Evolutionary conservation across 2,329 filamentous ascomycete species (phyloP).

Genomic region (Paracoccidioides lutzii): DNA sequence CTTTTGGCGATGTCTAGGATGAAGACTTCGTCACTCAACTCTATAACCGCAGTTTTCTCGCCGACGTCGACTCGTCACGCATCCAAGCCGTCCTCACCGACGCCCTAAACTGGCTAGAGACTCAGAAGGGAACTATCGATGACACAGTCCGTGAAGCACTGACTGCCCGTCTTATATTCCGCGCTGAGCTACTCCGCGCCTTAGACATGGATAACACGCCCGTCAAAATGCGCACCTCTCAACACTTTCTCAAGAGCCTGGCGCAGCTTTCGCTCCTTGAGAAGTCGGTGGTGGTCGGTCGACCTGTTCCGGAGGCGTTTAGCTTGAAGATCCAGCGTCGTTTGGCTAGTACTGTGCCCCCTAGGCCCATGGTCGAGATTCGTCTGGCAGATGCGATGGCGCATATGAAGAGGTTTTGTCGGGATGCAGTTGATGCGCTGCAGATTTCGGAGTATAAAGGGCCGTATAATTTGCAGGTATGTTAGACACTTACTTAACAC

Average conservation of each 20-base stretch:
- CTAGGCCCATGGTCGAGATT: conserved; percentile 72
- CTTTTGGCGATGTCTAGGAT: conserved; percentile 44
- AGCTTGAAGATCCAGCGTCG: conserved; percentile 83
- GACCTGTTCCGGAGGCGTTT: conserved; percentile 62
- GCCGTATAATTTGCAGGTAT: conserved; percentile 56
- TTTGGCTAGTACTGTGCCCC: conserved; percentile 84
- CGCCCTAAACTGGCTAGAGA: conserved; percentile 41
- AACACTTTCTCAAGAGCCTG: conserved; percentile 23
- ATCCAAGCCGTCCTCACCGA: conserved; percentile 44
- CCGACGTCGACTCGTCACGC: conserved; percentile 45
- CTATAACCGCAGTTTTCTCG: conserved; percentile 67
- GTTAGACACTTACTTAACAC: conserved; percentile 13
- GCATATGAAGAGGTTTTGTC: conserved; percentile 57
- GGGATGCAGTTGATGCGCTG: conserved; percentile 57
- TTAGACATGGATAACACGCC: conserved; percentile 27
- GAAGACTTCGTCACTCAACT: conserved; percentile 94
- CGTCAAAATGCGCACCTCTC: conserved; percentile 19
- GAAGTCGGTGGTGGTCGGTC: conserved; percentile 49
- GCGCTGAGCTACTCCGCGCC: conserved; percentile 38
- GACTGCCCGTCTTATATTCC: conserved; percentile 50
- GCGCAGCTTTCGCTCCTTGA: conserved; percentile 43
- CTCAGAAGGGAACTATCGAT: conserved; percentile 21
- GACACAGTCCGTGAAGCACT: conserved; percentile 42
- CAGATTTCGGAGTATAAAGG: conserved; percentile 55
- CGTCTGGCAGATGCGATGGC: conserved; percentile 57